Conservation (phyloP, 2,329 filamentous ascomycete genomes). For the Verticillium alfalfae region DNA sequence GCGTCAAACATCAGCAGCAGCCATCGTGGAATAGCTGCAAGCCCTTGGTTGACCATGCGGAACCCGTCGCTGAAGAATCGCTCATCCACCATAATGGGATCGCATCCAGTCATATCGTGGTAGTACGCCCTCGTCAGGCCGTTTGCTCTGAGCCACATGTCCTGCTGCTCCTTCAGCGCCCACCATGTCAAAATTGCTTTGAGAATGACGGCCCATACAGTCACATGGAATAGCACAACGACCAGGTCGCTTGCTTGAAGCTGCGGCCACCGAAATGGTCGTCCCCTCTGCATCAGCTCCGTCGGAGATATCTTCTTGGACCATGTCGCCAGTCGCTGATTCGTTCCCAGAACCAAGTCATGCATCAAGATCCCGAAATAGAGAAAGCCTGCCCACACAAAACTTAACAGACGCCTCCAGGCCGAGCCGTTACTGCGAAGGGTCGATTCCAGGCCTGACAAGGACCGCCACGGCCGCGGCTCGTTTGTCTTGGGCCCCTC, state of each 20-base stretch:
- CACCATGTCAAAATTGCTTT: neutral
- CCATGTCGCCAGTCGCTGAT: neutral
- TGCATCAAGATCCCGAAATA: neutral
- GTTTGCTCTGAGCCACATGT: neutral
- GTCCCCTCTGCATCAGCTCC: neutral
- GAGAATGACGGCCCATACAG: neutral
- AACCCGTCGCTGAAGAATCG: neutral
- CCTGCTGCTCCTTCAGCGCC: neutral
- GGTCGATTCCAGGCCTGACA: neutral
- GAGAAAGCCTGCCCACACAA: neutral
- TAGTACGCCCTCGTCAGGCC: neutral
- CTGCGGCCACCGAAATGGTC: neutral
- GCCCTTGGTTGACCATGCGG: neutral
- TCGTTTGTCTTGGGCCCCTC: neutral
- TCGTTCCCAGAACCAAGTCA: neutral
- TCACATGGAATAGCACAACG: neutral
- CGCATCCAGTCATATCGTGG: neutral
- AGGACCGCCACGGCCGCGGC: neutral
- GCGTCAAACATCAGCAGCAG: no score
- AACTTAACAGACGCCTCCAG: neutral
- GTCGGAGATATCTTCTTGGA: neutral
- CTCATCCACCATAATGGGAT: neutral
- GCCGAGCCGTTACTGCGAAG: neutral
- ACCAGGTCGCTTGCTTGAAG: neutral
- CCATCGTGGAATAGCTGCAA: neutral